phyloP scores from a whole-genome alignment of 352 stramenopile genomes.

The Globisporangium yorkense region DNA sequence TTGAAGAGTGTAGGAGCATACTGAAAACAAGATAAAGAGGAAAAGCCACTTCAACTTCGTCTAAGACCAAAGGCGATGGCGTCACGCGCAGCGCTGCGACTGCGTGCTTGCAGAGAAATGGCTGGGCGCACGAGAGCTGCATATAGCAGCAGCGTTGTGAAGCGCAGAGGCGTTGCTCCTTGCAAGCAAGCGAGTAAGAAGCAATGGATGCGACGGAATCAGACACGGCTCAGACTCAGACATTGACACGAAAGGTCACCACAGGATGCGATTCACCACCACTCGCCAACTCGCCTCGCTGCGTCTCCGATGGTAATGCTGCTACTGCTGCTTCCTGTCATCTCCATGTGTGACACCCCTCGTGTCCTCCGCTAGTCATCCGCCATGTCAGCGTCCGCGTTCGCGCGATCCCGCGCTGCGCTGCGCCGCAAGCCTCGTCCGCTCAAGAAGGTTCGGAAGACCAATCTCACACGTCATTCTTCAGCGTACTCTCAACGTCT shows the following conservation, averaged over 20 bases:
- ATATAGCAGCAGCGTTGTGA: background rate
- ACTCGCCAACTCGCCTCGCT: background rate
- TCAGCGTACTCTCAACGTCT: too few species aligned
- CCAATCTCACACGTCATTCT: background rate
- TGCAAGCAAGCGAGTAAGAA: too few species aligned
- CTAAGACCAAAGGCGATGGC: background rate
- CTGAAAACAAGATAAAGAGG: background rate
- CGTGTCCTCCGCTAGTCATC: background rate
- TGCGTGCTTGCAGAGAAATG: too few species aligned
- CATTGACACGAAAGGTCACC: conserved; percentile 3
- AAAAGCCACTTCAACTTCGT: background rate
- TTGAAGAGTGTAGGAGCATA: background rate
- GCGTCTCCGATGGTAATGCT: background rate
- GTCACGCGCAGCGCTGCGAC: too few species aligned
- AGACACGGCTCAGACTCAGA: background rate
- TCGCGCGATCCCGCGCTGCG: conserved; percentile 51
- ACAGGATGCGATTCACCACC: background rate
- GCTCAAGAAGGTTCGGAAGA: conserved; percentile 47
- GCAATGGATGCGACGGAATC: background rate
- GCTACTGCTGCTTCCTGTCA: too few species aligned
- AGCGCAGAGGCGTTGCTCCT: background rate
- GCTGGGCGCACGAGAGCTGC: too few species aligned
- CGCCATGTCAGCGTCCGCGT: conserved; percentile 53
- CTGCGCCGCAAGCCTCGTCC: conserved; percentile 51
- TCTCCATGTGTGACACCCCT: too few species aligned